Evolutionary conservation across 179 eudicot species (phyloP), one percentile per base, ranked within the genome.

Genomic region (Beta corolliflora): DNA sequence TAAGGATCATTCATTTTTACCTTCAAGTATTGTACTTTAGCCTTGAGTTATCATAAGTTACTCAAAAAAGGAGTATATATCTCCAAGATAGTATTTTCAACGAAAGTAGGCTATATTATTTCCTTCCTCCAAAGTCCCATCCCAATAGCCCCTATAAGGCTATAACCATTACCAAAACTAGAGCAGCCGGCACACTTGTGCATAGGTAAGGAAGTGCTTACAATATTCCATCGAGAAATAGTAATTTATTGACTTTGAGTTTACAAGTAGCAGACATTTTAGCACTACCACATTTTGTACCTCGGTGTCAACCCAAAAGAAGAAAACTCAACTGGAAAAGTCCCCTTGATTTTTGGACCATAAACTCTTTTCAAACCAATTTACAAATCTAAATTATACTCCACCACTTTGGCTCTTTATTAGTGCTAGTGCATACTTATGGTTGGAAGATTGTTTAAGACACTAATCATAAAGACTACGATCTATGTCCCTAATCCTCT

Each of bases 401-500:
- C 29, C 55, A 50, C 78, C 36, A 60, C 63, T 29, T 64, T 52
- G 19, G 55, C 76, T 25, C 73, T 80, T 53, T 53, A 15, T n/a
- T 50, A 81, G 54, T 74, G 77, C 66, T 46, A 78, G 60, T 79
- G 85, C 82, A 79, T 79, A 83, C 82, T 69, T 55, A 67, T 75
- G 80, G 85, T 78, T 79, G 82, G 85, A 16, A 59, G 85, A 31
- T 72, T 79, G 85, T 60, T 84, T 79, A 25, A 74, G 84, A 81
- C 84, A 81, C 63, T 78, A 81, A 81, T 84, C 71, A 81, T 84
- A 81, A 77, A 77, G 82, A 79, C 82, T 79, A 70, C 82, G 45
- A 76, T 48, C 60, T 65, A 76, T 85, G 85, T 79, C 81, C 50
- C 77, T 53, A 71, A 70, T 18, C 0, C 29, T 64, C 16, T 18